Conservation (phyloP, 495 filamentous ascomycete genomes). For the Tuber calosporum region DNA sequence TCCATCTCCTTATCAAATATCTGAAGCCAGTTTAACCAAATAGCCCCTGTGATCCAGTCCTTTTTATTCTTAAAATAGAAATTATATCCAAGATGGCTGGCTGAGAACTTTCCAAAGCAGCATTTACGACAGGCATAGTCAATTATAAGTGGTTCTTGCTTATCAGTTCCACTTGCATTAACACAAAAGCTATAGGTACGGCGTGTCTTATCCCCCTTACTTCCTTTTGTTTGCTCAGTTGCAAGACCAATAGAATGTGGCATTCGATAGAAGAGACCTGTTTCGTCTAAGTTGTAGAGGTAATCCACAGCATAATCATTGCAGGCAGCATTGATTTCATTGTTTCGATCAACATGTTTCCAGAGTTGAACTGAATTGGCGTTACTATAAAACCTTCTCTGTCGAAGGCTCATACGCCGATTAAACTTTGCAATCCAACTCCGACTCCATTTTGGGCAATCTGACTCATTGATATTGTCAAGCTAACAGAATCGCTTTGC, state of each 20-base stretch:
- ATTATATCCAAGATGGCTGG: conserved; percentile 26
- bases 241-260: conserved; percentile 31
- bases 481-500: too few relatives aligned
- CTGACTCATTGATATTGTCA: too few relatives aligned
- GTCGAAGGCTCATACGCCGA: too few relatives aligned
- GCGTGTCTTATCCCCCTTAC: conserved; percentile 33
- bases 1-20: conserved; percentile 41
- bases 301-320: conserved; percentile 32
- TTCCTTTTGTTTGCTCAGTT: conserved; percentile 9
- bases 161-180: conserved; percentile 33
- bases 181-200: conserved; percentile 33
- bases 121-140: conserved; percentile 33
- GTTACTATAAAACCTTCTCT: conserved; percentile 13
- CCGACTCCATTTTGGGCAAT: too few relatives aligned
- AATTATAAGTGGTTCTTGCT: conserved; percentile 38
- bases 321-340: conserved; percentile 21
- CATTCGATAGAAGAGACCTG: conserved; percentile 39
- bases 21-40: conserved; percentile 39
- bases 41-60: conserved; percentile 40
- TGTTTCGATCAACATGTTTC: conserved; percentile 11
- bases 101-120: conserved; percentile 26
- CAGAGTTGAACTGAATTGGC: conserved; percentile 14
- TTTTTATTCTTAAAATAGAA: conserved; percentile 37
- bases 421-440: too few relatives aligned
- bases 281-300: conserved; percentile 43